phyloP scores from a whole-genome alignment of 2,329 filamentous ascomycete species.

The Hypomyces perniciosus region DNA sequence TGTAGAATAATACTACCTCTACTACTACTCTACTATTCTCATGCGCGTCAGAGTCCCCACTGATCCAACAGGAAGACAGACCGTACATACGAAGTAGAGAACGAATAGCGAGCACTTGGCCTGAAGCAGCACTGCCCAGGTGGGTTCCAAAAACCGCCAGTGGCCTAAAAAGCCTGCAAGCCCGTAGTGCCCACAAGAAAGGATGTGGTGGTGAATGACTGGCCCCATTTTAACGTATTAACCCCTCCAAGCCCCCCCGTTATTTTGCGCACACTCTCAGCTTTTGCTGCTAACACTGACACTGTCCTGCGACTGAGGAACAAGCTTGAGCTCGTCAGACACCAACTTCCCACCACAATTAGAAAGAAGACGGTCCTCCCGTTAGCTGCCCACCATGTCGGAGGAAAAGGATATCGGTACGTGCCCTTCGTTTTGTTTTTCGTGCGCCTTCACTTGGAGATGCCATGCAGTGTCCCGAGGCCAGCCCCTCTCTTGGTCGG shows the following conservation, averaged over 20 bases:
- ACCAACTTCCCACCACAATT: slow-evolving; percentile 13
- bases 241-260: slow-evolving; percentile 10
- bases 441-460: background rate
- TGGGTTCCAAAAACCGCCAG: background rate
- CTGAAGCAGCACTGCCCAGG: background rate
- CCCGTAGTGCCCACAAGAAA: slow-evolving; percentile 4
- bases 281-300: slow-evolving; percentile 5
- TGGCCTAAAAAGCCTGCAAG: slow-evolving; percentile 5
- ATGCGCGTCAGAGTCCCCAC: no score
- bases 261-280: slow-evolving; percentile 10
- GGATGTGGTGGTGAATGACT: background rate
- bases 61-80: no score
- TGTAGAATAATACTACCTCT: no score
- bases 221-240: slow-evolving; percentile 3
- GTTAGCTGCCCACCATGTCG: slow-evolving; percentile 34
- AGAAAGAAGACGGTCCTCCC: slow-evolving; percentile 3
- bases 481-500: background rate
- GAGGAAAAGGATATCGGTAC: slow-evolving; percentile 41
- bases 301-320: slow-evolving; percentile 6
- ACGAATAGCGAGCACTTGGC: background rate
- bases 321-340: slow-evolving; percentile 6
- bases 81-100: background rate
- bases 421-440: slow-evolving; percentile 17
- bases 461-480: background rate
- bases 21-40: no score